These are phyloP conservation scores for Apiospora sp. DNA, from an alignment of 2,329 filamentous ascomycete genomes.

Conservation along the genomic window DNA sequence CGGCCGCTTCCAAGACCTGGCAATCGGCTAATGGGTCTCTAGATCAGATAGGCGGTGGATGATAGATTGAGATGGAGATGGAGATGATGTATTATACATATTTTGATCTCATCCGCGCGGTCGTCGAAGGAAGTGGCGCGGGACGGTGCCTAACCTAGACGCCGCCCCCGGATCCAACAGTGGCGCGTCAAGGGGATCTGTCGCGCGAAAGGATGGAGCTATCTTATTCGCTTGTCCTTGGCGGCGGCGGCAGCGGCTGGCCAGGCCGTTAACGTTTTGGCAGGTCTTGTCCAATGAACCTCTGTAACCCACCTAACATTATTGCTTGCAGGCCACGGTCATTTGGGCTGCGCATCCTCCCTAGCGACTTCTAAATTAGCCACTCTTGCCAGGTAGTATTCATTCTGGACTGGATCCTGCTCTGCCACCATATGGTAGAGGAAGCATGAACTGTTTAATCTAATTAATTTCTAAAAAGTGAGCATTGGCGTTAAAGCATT, in stretches of 20 bases:
- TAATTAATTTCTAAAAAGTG: neutral
- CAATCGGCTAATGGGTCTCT: neutral
- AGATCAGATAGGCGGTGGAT: neutral
- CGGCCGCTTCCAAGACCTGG: neutral
- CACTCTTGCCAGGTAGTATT: neutral
- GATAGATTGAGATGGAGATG: no score
- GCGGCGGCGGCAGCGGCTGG: neutral
- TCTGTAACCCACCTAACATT: no score
- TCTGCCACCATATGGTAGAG: neutral
- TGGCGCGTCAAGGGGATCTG: conserved; percentile 8
- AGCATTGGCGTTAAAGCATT: conserved; percentile 13
- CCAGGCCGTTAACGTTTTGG: neutral
- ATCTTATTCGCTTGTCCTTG: conserved; percentile 3
- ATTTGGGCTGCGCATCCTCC: neutral
- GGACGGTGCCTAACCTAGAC: neutral
- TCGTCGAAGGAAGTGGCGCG: neutral
- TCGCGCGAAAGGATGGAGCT: conserved; percentile 5
- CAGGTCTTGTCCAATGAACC: neutral
- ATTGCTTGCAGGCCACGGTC: no score
- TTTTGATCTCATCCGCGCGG: neutral
- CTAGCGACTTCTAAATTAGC: no score
- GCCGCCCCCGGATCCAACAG: neutral
- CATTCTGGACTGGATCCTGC: neutral
- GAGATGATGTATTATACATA: no score
- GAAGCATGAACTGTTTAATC: conserved; percentile 5